Evolutionary conservation across 768 basidiomycete species (phyloP).

Genomic region (Cyclocybe aegerita): DNA sequence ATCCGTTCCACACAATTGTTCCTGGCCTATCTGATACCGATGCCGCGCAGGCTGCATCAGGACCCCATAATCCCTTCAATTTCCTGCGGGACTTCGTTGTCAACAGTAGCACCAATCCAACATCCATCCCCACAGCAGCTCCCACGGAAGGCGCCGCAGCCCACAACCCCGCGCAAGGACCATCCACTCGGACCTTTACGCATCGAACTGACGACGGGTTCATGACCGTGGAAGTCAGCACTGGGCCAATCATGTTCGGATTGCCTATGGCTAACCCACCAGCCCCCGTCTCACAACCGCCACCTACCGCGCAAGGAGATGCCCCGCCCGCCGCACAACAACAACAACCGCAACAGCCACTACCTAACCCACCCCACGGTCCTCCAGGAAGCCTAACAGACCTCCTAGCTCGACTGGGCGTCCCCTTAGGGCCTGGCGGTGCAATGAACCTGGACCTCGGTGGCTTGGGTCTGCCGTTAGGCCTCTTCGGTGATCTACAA

Average conservation of each 20-base stretch:
- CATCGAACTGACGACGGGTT: too few species aligned
- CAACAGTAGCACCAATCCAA: too few species aligned
- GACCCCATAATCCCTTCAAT: too few species aligned
- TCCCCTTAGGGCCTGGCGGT: slow-evolving; percentile 1
- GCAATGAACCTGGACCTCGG: slow-evolving; percentile 10
- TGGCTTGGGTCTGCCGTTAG: slow-evolving; percentile 14
- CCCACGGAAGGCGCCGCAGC: neutral
- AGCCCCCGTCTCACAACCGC: too few species aligned
- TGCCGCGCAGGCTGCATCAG: too few species aligned
- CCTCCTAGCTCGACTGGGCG: slow-evolving; percentile 1
- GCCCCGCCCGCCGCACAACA: slow-evolving; percentile 3
- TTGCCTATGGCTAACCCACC: too few species aligned
- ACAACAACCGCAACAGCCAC: neutral
- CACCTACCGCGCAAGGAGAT: neutral
- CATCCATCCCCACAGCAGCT: neutral
- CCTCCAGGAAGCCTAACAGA: neutral
- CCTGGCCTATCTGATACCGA: too few species aligned
- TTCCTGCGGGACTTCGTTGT: too few species aligned
- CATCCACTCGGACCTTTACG: too few species aligned
- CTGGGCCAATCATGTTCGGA: too few species aligned
- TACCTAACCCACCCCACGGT: neutral
- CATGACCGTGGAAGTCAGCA: too few species aligned
- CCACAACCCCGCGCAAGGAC: neutral
- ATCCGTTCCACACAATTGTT: slow-evolving; percentile 4
- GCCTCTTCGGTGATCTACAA: slow-evolving; percentile 22